Evolutionary conservation across 306 rosid genomes (phyloP), one percentile per base, ranked within the genome.

Genomic region (Styphnolobium japonicum): DNA sequence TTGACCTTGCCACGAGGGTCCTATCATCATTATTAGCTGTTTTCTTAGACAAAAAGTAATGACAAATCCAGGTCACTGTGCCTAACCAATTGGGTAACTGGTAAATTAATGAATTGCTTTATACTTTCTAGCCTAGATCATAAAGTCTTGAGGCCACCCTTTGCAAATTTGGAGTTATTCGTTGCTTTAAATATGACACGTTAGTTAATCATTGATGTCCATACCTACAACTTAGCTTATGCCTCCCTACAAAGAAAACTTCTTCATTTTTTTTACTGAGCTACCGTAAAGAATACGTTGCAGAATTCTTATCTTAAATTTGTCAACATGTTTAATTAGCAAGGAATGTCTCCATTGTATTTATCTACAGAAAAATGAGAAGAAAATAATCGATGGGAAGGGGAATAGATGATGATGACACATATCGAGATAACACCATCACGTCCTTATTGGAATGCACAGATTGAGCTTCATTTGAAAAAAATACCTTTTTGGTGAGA

Each of bases 11-110:
- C 76, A 75, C 84, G 71, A 45, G 72, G 67, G 81, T 80, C 83
- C 73, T 61, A 10, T 84, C 65, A 75, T 81, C 60, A 88, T 88
- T 56, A 90, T 82, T 73, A 81, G 70, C 55, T 65, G 87, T 79
- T 86, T 84, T 52, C 88, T 78, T 85, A 60, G 85, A 82, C 82
- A 75, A 82, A 84, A 85, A 73, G 89, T 62, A 75, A 75, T 60
- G 81, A 78, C 83, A 85, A 80, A 60, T 73, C 66, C 84, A 80
- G 63, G 81, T 85, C 80, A 74, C 64, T 77, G 48, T 67, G 76
- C 81, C 80, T 80, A 86, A 83, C 86, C 76, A 80, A 57, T 83
- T 78, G 66, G 87, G 85, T 83, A 80, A 82, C 77, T 52, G 21
- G 63, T 76, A 53, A 82, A 73, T 78, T 23, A 82, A 75, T 75